Evolutionary conservation across 352 stramenopile genomes (phyloP), one percentile per base, ranked within the genome.

Genomic region (Pythium insidiosum): DNA sequence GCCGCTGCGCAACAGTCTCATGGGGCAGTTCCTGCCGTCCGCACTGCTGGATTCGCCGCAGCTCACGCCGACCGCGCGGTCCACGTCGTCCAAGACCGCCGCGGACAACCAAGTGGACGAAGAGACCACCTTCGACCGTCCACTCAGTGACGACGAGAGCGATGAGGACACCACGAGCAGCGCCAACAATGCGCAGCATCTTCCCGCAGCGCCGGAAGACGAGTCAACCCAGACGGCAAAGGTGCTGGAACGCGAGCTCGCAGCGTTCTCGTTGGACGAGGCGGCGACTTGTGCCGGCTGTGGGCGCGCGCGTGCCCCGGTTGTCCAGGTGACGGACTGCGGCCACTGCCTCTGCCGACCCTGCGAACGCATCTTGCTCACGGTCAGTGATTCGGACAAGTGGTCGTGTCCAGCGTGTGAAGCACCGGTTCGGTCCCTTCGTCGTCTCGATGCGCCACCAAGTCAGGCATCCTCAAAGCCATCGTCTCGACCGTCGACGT

Each of bases 21-120:
- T 93, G 59, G 80, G 63, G 25, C 76, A 92, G 47, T 92, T 86
- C 28, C 47, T 93, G 47, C 80, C 80, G 21, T 84, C 80, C 9
- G 66, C 72, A 34, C 53, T 93, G 24, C 55, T 93, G 33, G 80
- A 93, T 48, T 93, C 80, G 33, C 80, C 80, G 13, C 78, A 89
- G 63, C 52, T 85, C 25, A 88, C 71, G n/a, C 75, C 78, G 28
- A 84, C 68, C 30, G 44, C 66, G 59, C 28, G 61, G 12, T 55
- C 50, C 5, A 25, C 21, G 42, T 38, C 22, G 10, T 49, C 43
- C 13, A 59, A 49, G 52, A 44, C 59, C 13, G 61, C 79, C 12
- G 20, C 19, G 7, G 43, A 47, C 20, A 51, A 62, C 24, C 45
- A 60, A 20, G 53, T 54, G 34, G 47, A 38, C 5, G 39, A 73